phyloP scores from a whole-genome alignment of 768 basidiomycete genomes.

The Mycena amicta region DNA sequence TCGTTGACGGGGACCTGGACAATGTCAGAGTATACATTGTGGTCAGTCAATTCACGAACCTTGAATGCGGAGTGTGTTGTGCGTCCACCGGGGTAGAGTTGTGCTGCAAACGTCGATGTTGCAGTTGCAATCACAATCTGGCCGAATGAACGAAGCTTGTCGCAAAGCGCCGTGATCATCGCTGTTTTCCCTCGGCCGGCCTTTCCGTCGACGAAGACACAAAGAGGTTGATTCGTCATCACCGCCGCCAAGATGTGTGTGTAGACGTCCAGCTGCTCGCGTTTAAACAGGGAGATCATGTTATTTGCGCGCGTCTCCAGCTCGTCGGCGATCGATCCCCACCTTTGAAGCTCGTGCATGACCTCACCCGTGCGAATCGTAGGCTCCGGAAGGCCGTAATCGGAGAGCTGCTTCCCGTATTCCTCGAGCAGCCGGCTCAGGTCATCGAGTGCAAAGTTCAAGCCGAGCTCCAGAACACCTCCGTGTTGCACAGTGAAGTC shows the following conservation, averaged over 20 bases:
- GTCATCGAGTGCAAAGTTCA: too few relatives aligned
- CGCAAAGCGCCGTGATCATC: slow-evolving; percentile 36
- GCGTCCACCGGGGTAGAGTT: too few relatives aligned
- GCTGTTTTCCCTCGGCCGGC: slow-evolving; percentile 46
- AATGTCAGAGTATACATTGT: slow-evolving; percentile 28
- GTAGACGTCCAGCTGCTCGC: slow-evolving; percentile 13
- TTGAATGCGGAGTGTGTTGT: background rate
- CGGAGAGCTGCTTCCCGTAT: background rate
- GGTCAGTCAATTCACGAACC: background rate
- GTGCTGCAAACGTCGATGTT: slow-evolving; percentile 38
- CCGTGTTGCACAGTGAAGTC: too few relatives aligned
- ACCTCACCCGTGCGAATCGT: too few relatives aligned
- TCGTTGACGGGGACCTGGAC: too few relatives aligned
- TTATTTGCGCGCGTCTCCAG: too few relatives aligned
- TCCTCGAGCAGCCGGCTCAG: background rate
- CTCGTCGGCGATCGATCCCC: too few relatives aligned
- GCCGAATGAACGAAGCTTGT: slow-evolving; percentile 28
- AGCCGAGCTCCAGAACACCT: too few relatives aligned
- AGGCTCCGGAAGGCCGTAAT: background rate
- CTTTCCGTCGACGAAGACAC: slow-evolving; percentile 40
- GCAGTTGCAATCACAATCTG: slow-evolving; percentile 39
- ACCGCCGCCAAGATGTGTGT: slow-evolving; percentile 2
- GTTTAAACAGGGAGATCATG: slow-evolving; percentile 7
- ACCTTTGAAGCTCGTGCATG: too few relatives aligned
- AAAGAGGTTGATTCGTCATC: slow-evolving; percentile 12